Evolutionary conservation across 129 eudicot species (phyloP).

Genomic region (Artemisia argyi): DNA sequence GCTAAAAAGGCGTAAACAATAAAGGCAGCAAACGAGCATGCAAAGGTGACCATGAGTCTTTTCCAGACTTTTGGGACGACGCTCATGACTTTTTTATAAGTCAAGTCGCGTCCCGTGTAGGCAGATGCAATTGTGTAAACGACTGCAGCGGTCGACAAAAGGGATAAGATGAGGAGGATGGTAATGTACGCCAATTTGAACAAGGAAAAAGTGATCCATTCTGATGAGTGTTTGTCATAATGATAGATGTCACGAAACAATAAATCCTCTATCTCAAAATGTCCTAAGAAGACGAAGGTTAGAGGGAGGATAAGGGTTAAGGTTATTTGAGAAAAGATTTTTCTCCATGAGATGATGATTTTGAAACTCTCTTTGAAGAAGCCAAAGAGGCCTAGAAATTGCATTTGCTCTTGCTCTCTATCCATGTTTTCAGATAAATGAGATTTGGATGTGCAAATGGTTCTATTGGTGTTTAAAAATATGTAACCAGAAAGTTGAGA

Average conservation of each 20-base stretch:
- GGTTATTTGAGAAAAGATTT: conserved; percentile 56
- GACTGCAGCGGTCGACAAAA: conserved; percentile 73
- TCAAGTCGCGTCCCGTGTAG: conserved; percentile 41
- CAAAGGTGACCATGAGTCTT: conserved; percentile 58
- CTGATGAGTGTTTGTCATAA: conserved; percentile 27
- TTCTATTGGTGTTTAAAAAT: not conserved
- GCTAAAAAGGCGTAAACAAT: conserved; percentile 42
- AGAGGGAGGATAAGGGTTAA: conserved; percentile 59
- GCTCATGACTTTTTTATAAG: conserved; percentile 46
- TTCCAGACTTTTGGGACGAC: conserved; percentile 63
- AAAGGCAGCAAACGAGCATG: conserved; percentile 33
- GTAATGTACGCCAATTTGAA: conserved; percentile 45
- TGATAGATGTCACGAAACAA: conserved; percentile 20
- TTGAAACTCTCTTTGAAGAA: conserved; percentile 54
- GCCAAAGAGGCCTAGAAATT: conserved; percentile 57
- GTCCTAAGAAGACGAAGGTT: conserved; percentile 54
- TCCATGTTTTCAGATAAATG: conserved; percentile 39
- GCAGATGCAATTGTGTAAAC: conserved; percentile 68
- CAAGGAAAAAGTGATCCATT: conserved; percentile 24
- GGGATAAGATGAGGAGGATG: conserved; percentile 47
- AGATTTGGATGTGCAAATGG: not conserved
- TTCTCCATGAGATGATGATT: conserved; percentile 41
- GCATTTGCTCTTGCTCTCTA: conserved; percentile 71
- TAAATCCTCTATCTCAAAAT: conserved; percentile 28
- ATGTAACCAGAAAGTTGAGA: not conserved